Base-by-base conservation (phyloP, 2,329 filamentous ascomycete genomes). In the Hymenoscyphus fructigenus region DNA sequence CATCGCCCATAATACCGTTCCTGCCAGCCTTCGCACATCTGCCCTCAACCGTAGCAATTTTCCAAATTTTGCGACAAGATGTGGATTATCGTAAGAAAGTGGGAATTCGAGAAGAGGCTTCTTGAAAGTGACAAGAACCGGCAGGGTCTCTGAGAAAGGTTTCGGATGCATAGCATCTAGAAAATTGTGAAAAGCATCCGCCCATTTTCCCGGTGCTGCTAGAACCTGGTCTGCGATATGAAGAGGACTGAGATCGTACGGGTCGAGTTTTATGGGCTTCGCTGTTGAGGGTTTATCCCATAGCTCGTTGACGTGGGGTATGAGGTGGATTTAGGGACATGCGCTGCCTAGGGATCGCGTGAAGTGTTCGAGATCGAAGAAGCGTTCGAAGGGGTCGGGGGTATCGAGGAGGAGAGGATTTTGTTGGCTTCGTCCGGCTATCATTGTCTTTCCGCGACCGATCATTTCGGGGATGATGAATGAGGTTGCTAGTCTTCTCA, bases 11-110 rank as follows among this genome's bases (percentile, higher is more conserved):
- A 76, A 70, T 9, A 72, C 74, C 3, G 74, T 64, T 0, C 74
- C 78, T 1, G 77, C 76, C n/a, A 79, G 65, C 4, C 61, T 57
- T 7, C 67, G 62, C 5, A 63, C 60, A 47, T 68, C 59, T 12
- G 57, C 44, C n/a, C 64, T 61, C 38, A 69, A 68, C 28, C 75
- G 76, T 47, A 81, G 66, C 44, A 81, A 69, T 23, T 77, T 76
- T n/a, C 79, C 79, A 59, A 80, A 79, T 53, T 74, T 75, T 14
- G 67, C 67, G 26, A 73, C 71, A 62, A 80, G 74, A 15, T 64
- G 58, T 4, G 71, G 65, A 32, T 66, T 64, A 60, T 79, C 75
- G 63, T 71, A 69, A 15, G 68, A 67, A 0, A 75, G 74, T 9
- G 77, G 78, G 69, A 76, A 79, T 32, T 71, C 67, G 66, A 71